Evolutionary conservation across 768 basidiomycete species (phyloP), one percentile per base, ranked within the genome.

Genomic region (Cubamyces sp.): DNA sequence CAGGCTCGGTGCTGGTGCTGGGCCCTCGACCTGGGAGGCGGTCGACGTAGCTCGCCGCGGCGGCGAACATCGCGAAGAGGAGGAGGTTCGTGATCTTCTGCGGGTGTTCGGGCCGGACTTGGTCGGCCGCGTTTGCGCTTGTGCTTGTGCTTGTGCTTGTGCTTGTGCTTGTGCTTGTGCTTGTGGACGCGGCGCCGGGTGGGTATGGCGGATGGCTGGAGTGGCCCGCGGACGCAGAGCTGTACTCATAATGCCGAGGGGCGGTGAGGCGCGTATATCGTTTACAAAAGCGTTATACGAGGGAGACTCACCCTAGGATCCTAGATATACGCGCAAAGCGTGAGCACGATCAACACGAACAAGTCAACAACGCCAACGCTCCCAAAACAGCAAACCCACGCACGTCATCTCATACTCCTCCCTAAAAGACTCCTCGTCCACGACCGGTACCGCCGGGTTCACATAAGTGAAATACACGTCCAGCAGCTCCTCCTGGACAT

Each of bases 401-500:
- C 23, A 70, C 71, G 60, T 41, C 40, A 57, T 56, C 53, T 66
- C 48, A 49, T 70, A 93, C 65, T 90, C 87, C 19, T 80, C 73
- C 69, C 90, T 73, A 73, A 94, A 93, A 30, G 83, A 80, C 12
- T 73, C 76, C 74, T 87, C 88, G 73, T 91, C 85, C 23, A 94
- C 75, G 45, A 95, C 80, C 11, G 94, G 94, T 64, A 92, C 88
- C 48, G 85, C 79, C 6, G 93, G 91, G 67, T 96, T 93, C 40
- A 90, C 86, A 69, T 92, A 89, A 9, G 83, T 84, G 74, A 94
- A 94, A 73, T 91, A 96, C 15, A 92, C 76, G 28, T 84, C 81
- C 51, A 95, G 71, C 3, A 95, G 79, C 39, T 79, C 82, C 60
- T 91, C 85, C 73, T 93, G 92, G 25, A 85, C 76, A n/a, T 81